Base-by-base conservation (phyloP, 768 basidiomycete species). In the Macrolepiota dolichaula region DNA sequence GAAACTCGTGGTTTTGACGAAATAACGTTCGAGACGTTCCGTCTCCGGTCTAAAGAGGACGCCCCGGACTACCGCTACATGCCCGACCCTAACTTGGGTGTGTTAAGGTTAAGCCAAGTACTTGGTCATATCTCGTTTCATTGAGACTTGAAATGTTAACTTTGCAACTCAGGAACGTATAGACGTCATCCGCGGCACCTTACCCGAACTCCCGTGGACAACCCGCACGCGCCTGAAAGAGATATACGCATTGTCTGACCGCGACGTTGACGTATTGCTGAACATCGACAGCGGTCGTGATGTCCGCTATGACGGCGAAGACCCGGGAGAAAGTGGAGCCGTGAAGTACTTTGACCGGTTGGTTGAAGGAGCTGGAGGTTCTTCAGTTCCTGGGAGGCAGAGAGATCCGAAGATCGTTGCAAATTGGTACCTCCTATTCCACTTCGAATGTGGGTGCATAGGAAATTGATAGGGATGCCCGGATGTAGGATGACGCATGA, bases 1-100 rank as follows among this genome's bases (percentile, higher is more conserved):
- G 94, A 98, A 72, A 98, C 96, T 4, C 86, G 94, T 24, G 92
- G 94, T 1, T 94, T 95, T 67, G 86, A 98, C 71, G 92, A 95
- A 67, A 76, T 86, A 61, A 85, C 80, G 2, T 88, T 88, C 35
- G 83, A 90, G 70, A 98, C 97, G 0, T 95, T 86, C 73, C 82
- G 79, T 35, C 74, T 98, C 44, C 81, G 97, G 44, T 87, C 85
- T 50, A 98, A 99, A 73, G 97, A 97, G 67, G 91, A 95, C 66
- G 89, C 94, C 0, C 94, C 92, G 1, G 97, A 99, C 71, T 99
- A 98, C 71, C 84, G 92, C 17, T 98, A 98, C 75, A 96, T 99
- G 93, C 97, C 97, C 0, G 97, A 99, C 71, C 88, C 94, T 0
- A 98, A 98, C 71, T 75, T 98, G 1, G 94, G 94, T 0, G 83